Conservation (phyloP, 2,329 filamentous ascomycete genomes). For the Parasarocladium wereldwijsianum region DNA sequence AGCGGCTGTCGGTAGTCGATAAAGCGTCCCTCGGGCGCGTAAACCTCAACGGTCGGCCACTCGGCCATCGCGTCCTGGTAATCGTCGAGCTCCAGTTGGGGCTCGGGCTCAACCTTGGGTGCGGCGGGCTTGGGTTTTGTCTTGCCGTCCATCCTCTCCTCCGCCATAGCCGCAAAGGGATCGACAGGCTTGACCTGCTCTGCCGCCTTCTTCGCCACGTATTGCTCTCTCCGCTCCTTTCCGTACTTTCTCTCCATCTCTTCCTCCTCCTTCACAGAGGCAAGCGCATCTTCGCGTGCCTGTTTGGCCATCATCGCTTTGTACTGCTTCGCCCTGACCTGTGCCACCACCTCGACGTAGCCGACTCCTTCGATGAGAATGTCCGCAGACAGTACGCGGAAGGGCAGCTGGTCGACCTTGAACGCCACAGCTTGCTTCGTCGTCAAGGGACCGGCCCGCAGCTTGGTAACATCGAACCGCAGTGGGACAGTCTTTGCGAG, state of each 20-base stretch:
- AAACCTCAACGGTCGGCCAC: slow-evolving; percentile 70
- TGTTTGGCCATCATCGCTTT: slow-evolving; percentile 6
- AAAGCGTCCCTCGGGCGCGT: slow-evolving; percentile 70
- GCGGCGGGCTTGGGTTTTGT: not conserved
- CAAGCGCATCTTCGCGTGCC: slow-evolving; percentile 1
- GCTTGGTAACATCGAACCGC: slow-evolving; percentile 69
- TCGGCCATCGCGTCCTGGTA: slow-evolving; percentile 7
- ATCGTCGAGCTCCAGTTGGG: slow-evolving; percentile 5
- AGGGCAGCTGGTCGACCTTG: slow-evolving; percentile 58
- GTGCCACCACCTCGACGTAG: slow-evolving; percentile 79
- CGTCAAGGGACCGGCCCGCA: slow-evolving; percentile 60
- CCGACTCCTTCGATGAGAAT: slow-evolving; percentile 84
- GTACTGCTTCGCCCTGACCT: slow-evolving; percentile 49
- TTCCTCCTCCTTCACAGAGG: slow-evolving; percentile 7
- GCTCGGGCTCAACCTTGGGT: slow-evolving; percentile 7
- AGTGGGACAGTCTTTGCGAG: slow-evolving; percentile 65
- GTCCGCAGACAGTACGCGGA: slow-evolving; percentile 65
- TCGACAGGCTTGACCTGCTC: slow-evolving; percentile 5
- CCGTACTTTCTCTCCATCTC: slow-evolving; percentile 10
- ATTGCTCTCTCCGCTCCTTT: slow-evolving; percentile 6
- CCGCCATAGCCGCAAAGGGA: slow-evolving; percentile 13
- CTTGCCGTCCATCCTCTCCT: slow-evolving; percentile 11
- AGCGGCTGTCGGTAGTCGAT: slow-evolving; percentile 53
- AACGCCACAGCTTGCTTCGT: slow-evolving; percentile 45
- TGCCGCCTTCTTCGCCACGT: slow-evolving; percentile 3